phyloP scores from a whole-genome alignment of 306 rosid species.

The Medicago ruthenica region DNA sequence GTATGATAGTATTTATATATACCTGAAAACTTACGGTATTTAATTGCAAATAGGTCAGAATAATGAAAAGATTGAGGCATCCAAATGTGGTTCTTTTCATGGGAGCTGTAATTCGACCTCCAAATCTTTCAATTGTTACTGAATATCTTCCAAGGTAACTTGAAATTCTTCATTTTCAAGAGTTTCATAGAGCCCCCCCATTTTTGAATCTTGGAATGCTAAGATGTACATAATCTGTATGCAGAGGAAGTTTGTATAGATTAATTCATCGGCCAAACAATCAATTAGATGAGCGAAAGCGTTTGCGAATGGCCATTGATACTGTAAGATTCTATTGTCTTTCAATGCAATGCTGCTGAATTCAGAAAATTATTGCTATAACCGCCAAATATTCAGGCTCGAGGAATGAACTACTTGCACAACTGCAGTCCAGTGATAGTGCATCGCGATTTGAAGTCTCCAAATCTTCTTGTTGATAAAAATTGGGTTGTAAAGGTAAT shows the following conservation, averaged over 20 bases:
- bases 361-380: conserved; percentile 26
- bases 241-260: conserved; percentile 98
- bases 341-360: conserved; percentile 17
- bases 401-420: conserved; percentile 97
- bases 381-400: conserved; percentile 63
- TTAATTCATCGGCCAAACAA: conserved; percentile 88
- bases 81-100: conserved; percentile 98
- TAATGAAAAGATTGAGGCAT: conserved; percentile 95
- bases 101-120: conserved; percentile 92
- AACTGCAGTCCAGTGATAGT: conserved; percentile 80
- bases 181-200: not conserved
- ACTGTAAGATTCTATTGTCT: conserved; percentile 65
- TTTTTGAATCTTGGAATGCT: not conserved
- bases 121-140: conserved; percentile 88
- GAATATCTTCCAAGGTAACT: conserved; percentile 95
- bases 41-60: conserved; percentile 66
- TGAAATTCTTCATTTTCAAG: conserved; percentile 32
- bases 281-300: conserved; percentile 85
- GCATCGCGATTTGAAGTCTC: conserved; percentile 96
- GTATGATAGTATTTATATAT: conserved; percentile 34
- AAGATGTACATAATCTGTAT: not conserved
- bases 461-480: conserved; percentile 91
- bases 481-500: conserved; percentile 90
- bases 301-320: conserved; percentile 95
- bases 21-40: conserved; percentile 37